Evolutionary conservation across 345 rosid species (phyloP).

Genomic region (Physaria fendleri): DNA sequence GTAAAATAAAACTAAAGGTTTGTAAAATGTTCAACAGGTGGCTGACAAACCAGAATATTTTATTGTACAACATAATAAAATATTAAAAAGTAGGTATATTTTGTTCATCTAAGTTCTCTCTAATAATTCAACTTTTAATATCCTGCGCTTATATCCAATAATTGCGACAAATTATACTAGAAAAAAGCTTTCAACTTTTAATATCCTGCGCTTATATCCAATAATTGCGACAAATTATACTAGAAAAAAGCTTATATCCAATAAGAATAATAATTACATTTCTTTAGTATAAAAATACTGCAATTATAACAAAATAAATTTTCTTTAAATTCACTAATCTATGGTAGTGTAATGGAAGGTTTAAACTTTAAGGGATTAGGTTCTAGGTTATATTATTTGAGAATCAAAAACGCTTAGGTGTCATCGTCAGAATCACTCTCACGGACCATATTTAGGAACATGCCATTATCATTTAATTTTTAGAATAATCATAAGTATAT

Average conservation of each 20-base stretch:
- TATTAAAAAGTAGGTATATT: conserved; percentile 18
- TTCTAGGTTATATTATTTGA: too few relatives aligned
- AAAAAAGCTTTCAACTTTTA: conserved; percentile 8
- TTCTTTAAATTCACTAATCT: too few relatives aligned
- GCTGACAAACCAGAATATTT: conserved; percentile 22
- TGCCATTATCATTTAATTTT: too few relatives aligned
- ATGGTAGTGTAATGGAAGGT: too few relatives aligned
- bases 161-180: neutral
- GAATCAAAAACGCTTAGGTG: too few relatives aligned
- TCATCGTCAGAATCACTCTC: too few relatives aligned
- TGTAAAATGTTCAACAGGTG: neutral
- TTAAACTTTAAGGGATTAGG: too few relatives aligned
- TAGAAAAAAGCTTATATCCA: conserved; percentile 1
- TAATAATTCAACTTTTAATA: conserved; percentile 12
- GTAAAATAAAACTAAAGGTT: neutral
- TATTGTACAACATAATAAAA: conserved; percentile 13
- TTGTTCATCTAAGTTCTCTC: neutral
- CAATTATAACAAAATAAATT: neutral
- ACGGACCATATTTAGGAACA: too few relatives aligned
- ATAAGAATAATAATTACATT: neutral
- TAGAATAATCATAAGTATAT: too few relatives aligned
- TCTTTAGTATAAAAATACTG: neutral
- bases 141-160: conserved; percentile 6
- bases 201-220: conserved; percentile 6
- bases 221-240: neutral